Conservation (phyloP, 116 monocot genomes). For the Cymodocea nodosa region DNA sequence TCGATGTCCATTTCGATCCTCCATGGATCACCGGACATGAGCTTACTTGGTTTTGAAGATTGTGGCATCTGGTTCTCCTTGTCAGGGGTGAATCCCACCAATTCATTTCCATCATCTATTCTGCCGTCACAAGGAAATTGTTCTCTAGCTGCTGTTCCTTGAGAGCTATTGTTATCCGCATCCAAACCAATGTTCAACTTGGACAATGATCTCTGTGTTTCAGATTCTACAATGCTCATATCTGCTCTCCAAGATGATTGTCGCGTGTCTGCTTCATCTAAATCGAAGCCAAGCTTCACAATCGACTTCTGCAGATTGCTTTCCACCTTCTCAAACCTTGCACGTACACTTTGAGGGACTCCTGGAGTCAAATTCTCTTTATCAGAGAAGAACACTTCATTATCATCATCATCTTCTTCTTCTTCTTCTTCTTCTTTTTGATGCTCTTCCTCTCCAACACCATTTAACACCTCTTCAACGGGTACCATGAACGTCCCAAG, state of each 20-base stretch:
- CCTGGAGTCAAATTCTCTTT: slow-evolving; percentile 28
- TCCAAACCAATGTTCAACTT: too few relatives aligned
- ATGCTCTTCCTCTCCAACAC: neutral
- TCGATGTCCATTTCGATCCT: slow-evolving; percentile 27
- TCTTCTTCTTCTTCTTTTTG: slow-evolving; percentile 6
- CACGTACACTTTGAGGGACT: neutral
- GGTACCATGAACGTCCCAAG: slow-evolving; percentile 15
- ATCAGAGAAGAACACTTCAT: slow-evolving; percentile 7
- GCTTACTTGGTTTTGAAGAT: neutral
- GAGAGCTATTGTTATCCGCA: too few relatives aligned
- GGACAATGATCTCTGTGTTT: too few relatives aligned
- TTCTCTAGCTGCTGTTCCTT: neutral
- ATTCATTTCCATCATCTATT: neutral
- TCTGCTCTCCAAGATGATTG: neutral
- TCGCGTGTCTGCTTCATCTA: neutral
- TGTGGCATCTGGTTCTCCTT: slow-evolving; percentile 26
- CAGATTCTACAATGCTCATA: too few relatives aligned
- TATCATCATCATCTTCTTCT: too few relatives aligned
- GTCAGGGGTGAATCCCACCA: neutral
- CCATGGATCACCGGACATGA: slow-evolving; percentile 4
- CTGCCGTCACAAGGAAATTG: neutral
- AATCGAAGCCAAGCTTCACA: neutral
- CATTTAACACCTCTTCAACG: neutral
- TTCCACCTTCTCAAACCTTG: neutral
- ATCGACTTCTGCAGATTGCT: slow-evolving; percentile 1